Evolutionary conservation across 805 yeast genomes (phyloP).

Genomic region (Pichia nakasei): DNA sequence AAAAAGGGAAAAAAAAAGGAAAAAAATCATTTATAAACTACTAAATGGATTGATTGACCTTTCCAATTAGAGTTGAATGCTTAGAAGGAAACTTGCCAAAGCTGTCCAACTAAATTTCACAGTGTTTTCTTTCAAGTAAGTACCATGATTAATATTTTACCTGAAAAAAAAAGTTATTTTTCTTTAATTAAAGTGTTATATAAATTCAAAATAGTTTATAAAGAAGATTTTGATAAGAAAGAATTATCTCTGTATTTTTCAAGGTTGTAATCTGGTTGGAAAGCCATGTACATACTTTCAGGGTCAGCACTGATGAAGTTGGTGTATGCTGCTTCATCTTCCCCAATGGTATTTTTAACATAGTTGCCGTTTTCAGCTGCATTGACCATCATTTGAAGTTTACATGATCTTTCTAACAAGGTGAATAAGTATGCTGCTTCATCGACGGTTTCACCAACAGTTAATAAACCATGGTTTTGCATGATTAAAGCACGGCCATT

Average conservation of each 20-base stretch:
- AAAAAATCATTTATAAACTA: no score
- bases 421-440: slow-evolving; percentile 51
- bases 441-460: slow-evolving; percentile 62
- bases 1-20: no score
- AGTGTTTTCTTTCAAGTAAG: no score
- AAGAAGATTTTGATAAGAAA: not conserved
- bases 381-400: slow-evolving; percentile 56
- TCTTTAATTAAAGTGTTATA: not conserved
- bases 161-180: no score
- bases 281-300: slow-evolving; percentile 61
- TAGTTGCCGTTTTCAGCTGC: slow-evolving; percentile 35
- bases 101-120: no score
- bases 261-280: slow-evolving; percentile 58
- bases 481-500: slow-evolving; percentile 46
- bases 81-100: no score
- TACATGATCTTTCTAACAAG: slow-evolving; percentile 54
- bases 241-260: slow-evolving; percentile 23
- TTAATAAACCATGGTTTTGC: slow-evolving; percentile 64
- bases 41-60: no score
- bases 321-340: slow-evolving; percentile 63
- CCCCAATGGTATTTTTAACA: slow-evolving; percentile 36
- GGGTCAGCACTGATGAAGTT: slow-evolving; percentile 52
- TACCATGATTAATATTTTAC: no score
- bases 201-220: not conserved
- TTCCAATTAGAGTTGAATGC: no score